A percentile compares a stretch with the other conserved stretches of the same genome.
phyloP scores from a whole-genome alignment of 441 rosid species.

The Brassica hybrid region DNA sequence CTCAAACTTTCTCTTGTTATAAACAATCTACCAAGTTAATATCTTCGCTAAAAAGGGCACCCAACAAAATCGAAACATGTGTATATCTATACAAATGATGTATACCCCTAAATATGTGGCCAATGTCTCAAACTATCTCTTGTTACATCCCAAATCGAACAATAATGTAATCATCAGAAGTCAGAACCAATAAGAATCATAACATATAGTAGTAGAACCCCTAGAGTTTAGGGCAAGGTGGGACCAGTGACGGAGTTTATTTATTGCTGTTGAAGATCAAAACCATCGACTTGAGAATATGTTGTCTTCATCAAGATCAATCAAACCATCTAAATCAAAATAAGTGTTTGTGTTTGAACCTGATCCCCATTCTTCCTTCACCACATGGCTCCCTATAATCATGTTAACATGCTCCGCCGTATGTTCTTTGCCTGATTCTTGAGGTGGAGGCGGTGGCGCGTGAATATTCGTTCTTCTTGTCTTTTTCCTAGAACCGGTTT shows the following conservation, averaged over 20 bases:
- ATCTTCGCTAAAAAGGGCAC: too few relatives aligned
- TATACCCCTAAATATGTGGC: too few relatives aligned
- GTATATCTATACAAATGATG: conserved; percentile 14
- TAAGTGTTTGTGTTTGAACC: conserved; percentile 39
- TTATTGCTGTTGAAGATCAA: conserved; percentile 28
- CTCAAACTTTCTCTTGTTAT: conserved; percentile 22
- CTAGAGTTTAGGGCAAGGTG: conserved; percentile 19
- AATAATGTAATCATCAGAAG: neutral
- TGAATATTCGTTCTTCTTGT: conserved; percentile 23
- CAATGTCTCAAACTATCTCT: too few relatives aligned
- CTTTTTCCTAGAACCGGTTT: conserved; percentile 33
- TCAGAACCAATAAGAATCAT: conserved; percentile 9
- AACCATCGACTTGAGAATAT: conserved; percentile 51
- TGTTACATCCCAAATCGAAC: neutral
- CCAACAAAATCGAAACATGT: too few relatives aligned
- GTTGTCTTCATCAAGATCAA: conserved; percentile 58
- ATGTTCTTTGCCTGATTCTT: conserved; percentile 16
- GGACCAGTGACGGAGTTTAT: neutral
- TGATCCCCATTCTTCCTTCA: conserved; percentile 45
- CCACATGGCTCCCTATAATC: conserved; percentile 22
- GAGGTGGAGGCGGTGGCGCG: conserved; percentile 4
- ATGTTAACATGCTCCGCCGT: conserved; percentile 13
- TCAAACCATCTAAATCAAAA: conserved; percentile 61
- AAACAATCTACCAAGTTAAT: conserved; percentile 29
- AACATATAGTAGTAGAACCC: neutral